Base-by-base conservation (phyloP, 805 yeast genomes). In the Suhomyces faveliae region DNA sequence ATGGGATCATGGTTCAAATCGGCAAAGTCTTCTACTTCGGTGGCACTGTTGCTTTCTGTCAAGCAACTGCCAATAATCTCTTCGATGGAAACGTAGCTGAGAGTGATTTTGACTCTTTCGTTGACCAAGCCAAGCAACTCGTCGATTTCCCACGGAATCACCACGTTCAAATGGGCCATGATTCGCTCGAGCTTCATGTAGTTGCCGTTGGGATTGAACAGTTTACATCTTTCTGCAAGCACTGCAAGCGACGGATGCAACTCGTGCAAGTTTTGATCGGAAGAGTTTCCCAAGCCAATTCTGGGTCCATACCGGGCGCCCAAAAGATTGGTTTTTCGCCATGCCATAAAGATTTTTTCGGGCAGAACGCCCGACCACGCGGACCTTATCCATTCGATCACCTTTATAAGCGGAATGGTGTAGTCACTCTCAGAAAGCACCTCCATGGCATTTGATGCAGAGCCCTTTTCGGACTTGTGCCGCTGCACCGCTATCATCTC, bases 21-120 rank as follows among this genome's bases (percentile, higher is more conserved):
- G 11, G 10, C 37, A 33, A 33, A 33, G 8, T 42, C 44, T 1
- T 42, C 44, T 29, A 30, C 24, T 6, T 29, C 22, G 13, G 35
- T 11, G 3, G 35, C 29, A 9, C 41, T 39, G 19, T 22, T 40
- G 2, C 24, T 22, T 47, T 80, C 83, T 57, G 77, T 78, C 10
- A 80, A 72, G 51, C 86, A 80, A 57, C 85, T 77, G 21, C 81
- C 80, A 2, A 83, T 79, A 40, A 83, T 73, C 55, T 83, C 87
- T 45, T 77, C 83, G 38, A 80, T 80, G 15, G 86, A 80, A 9
- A 78, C 68, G 54, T 81, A 83, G 38, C 72, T 69, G 11, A 72
- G 56, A 1, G 74, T 70, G 15, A 72, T 68, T 48, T 72, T 72
- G 5, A 67, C 68, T 35, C 74, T 49, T 53, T 72, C 77, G 51